Evolutionary conservation across 2,329 filamentous ascomycete genomes (phyloP).

Genomic region (Endoconidiophora polonica): DNA sequence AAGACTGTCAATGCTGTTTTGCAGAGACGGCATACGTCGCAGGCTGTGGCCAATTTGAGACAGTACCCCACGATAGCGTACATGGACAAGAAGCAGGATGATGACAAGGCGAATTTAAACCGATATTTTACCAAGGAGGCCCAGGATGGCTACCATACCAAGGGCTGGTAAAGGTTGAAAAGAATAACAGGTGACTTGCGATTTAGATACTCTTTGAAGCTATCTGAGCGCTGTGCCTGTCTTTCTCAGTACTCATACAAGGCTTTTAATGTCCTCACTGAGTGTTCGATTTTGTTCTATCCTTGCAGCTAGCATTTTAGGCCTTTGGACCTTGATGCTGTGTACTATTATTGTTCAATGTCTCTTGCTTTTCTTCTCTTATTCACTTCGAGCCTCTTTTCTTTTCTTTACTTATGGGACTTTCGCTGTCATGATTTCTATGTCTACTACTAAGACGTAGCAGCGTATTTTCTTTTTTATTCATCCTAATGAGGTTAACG

Average conservation of each 20-base stretch:
- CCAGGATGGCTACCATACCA: conserved; percentile 30
- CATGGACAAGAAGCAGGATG: conserved; percentile 42
- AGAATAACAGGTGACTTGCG: not conserved
- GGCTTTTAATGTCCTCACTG: not conserved
- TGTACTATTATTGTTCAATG: conserved; percentile 5
- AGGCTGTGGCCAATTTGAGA: conserved; percentile 76
- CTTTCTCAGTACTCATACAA: not conserved
- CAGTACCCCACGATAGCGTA: conserved; percentile 55
- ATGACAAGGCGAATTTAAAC: conserved; percentile 62
- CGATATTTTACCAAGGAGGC: conserved; percentile 72
- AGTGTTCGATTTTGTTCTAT: too few relatives aligned
- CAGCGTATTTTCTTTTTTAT: not conserved
- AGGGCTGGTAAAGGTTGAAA: conserved; percentile 23
- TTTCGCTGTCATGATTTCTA: not conserved
- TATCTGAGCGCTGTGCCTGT: conserved; percentile 1
- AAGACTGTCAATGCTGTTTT: conserved; percentile 75
- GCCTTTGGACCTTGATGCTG: not conserved
- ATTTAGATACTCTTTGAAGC: conserved; percentile 3
- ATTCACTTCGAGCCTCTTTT: not conserved
- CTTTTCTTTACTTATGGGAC: not conserved
- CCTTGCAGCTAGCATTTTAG: too few relatives aligned
- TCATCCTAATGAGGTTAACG: not conserved
- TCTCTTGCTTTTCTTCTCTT: conserved; percentile 1
- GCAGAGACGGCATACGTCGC: conserved; percentile 78
- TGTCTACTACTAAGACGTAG: not conserved